Evolutionary conservation across 345 rosid species (phyloP).

Genomic region (Brassica napus): Da-Ae NC_063443.1:1686001-1686500

Average conservation of each 20-base stretch:
- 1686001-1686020: not conserved
- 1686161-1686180: not conserved
- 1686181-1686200: not conserved
- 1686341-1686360: too few relatives aligned
- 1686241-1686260: not conserved
- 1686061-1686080: slow-evolving; percentile 29
- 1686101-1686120: slow-evolving; percentile 9
- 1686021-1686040: slow-evolving; percentile 11
- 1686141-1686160: not conserved
- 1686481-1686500: not conserved
- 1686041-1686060: not conserved
- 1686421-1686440: too few relatives aligned
- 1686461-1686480: not conserved
- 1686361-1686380: too few relatives aligned
- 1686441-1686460: not conserved
- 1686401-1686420: too few relatives aligned
- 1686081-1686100: slow-evolving; percentile 32
- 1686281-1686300: too few relatives aligned
- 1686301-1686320: too few relatives aligned
- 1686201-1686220: not conserved
- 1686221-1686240: not conserved
- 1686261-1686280: not conserved
- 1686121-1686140: not conserved
- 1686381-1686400: too few relatives aligned
- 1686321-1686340: too few relatives aligned